Evolutionary conservation across 2,329 filamentous ascomycete genomes (phyloP), one percentile per base, ranked within the genome.

Genomic region (Diaporthe sp.): DNA sequence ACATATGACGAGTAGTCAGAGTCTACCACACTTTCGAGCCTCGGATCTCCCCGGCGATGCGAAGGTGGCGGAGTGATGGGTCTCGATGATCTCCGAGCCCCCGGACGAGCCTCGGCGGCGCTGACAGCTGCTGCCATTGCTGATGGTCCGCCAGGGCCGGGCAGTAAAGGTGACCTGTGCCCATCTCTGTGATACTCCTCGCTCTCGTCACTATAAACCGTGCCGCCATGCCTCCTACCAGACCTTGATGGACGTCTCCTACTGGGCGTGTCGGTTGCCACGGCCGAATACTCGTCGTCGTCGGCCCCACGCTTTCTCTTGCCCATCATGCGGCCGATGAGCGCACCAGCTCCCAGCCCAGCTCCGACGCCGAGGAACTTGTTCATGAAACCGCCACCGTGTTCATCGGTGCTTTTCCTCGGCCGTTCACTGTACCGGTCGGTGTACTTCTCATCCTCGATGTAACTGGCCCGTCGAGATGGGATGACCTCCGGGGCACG

Each of bases 381-480:
- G 79, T 90, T 90, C 82, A 91, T 89, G 78, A 93, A 88, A 12
- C 92, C 91, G 25, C 89, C 88, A 5, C 87, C 85, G n/a, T 42
- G 65, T 22, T 55, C 47, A 8, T 70, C 49, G 51, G 85, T 82
- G 34, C 76, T 80, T 82, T 80, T 78, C 73, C 80, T 78, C 49
- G 83, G 86, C 34, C 85, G 85, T n/a, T 92, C 88, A 0, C 89
- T 90, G 76, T 90, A 89, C 81, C 95, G 94, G 78, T 95, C 93
- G 0, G 89, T 90, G 75, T 90, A 89, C 81, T 95, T 94, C 78
- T 95, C 93, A 53, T 93, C 90, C 47, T 89, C 86, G 28, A 86
- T 84, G 77, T 91, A 92, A 71, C 91, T 93, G 6, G 87, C 87
- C 44, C 86, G 84, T 57, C 88, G 85, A 0, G 90, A 91, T 1